Conservation (phyloP, 1,284 basidiomycete species). For the Hypsizygus ulmarius region DNA sequence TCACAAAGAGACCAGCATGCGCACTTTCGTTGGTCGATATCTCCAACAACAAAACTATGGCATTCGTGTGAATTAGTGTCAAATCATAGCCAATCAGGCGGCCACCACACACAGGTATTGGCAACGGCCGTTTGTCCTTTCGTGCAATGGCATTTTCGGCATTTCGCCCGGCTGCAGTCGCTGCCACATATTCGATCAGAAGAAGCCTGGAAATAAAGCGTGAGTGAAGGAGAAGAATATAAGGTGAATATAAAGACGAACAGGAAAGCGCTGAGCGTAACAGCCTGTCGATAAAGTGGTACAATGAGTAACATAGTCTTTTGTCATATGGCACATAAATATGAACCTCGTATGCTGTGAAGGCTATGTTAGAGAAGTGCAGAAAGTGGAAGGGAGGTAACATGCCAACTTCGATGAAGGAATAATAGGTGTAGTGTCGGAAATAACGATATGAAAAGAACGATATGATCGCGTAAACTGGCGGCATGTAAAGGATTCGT, state of each 20-base stretch:
- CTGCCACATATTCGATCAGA: constrained; percentile 81
- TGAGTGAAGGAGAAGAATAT: constrained; percentile 19
- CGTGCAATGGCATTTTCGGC: constrained; percentile 66
- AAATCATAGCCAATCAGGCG: neutral
- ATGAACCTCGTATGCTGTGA: constrained; percentile 46
- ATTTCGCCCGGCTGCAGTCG: constrained; percentile 57
- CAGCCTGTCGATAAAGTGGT: constrained; percentile 42
- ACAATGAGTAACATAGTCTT: constrained; percentile 27
- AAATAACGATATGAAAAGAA: constrained; percentile 89
- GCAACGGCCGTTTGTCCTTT: constrained; percentile 78
- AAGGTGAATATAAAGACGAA: constrained; percentile 33
- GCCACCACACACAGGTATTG: constrained; percentile 57
- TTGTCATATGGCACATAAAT: neutral
- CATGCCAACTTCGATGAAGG: constrained; percentile 69
- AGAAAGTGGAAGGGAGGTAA: constrained; percentile 1
- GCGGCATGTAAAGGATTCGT: constrained; percentile 78
- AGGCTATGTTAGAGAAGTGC: neutral
- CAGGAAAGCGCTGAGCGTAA: constrained; percentile 80
- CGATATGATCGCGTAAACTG: constrained; percentile 80
- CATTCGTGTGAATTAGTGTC: constrained; percentile 2
- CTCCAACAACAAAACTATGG: constrained; percentile 69
- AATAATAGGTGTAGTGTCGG: constrained; percentile 79
- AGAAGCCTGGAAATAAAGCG: constrained; percentile 57
- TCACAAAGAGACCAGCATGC: constrained; percentile 8
- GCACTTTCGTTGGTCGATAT: constrained; percentile 77